Base-by-base conservation (phyloP, 164 flowering plant genomes). In the Magnolia changhungtana region DNA sequence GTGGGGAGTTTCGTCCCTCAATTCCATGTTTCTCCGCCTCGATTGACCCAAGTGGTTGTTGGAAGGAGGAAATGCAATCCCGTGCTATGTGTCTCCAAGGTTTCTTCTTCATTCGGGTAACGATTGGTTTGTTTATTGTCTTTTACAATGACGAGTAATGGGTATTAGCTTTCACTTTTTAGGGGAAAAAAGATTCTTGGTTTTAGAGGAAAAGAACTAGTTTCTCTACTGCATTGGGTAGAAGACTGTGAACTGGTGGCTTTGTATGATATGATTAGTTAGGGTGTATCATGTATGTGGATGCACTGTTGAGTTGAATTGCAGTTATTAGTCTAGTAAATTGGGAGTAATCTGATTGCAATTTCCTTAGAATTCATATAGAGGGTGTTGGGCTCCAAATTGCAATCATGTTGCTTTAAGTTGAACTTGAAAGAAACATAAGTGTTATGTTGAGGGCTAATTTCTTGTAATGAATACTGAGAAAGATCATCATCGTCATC, bases 71-170 rank as follows among this genome's bases (percentile, higher is more conserved):
- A 37, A 10, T 64, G 63, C 45, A 64, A n/a, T 1, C 49, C 73
- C 1, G 20, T 67, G 27, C n/a, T 75, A 14, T 63, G 80, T 73
- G 45, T 61, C 16, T 69, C 51, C 61, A 82, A 74, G 75, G 77
- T 23, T 76, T 77, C 75, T 24, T 74, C 81, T 66, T 77, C 75
- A 10, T 77, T 77, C 10, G 55, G 84, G 84, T 82, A 67, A 63
- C 27, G 51, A 31, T 74, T 27, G 45, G 45, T 37, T 37, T 31
- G 16, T 67, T 14, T 5, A 10, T 67, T 31, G 11, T 10, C 13
- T 67, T 27, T 67, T 67, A 13, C 49, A 31, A 8, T 67, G n/a
- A 24, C 27, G 71, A 65, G 21, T 65, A 65, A 10, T 65, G 8
- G 13, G 29, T 65, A 11, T 65, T 37, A 37, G 7, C 45, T 37